Conservation (phyloP, 345 rosid genomes). For the Sapria himalayana region DNA sequence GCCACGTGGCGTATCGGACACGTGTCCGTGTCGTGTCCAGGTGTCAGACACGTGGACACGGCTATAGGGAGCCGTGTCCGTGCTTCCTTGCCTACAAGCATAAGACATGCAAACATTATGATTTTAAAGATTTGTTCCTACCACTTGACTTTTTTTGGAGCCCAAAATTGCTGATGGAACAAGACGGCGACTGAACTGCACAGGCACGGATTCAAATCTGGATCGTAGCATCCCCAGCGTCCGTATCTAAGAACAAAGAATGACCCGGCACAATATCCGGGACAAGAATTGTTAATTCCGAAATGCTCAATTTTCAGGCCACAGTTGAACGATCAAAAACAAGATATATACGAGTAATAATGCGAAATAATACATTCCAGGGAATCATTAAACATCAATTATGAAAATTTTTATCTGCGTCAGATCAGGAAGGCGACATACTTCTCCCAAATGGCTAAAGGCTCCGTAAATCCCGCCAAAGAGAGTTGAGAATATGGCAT, state of each 20-base stretch:
- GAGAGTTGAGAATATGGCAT: constrained; percentile 80
- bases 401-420: too few relatives aligned
- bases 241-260: constrained; percentile 37
- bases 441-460: constrained; percentile 96
- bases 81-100: too few relatives aligned
- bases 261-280: constrained; percentile 7
- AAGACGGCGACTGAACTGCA: constrained; percentile 39
- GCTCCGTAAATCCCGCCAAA: constrained; percentile 96
- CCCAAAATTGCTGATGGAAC: constrained; percentile 31
- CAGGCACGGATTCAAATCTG: constrained; percentile 56
- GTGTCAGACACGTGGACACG: too few relatives aligned
- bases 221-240: constrained; percentile 93
- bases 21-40: too few relatives aligned
- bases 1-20: too few relatives aligned
- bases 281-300: constrained; percentile 3
- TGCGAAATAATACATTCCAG: not conserved
- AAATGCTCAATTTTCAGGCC: not conserved
- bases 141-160: constrained; percentile 16
- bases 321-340: constrained; percentile 1
- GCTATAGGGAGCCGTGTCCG: too few relatives aligned
- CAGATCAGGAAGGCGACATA: constrained; percentile 15
- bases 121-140: constrained; percentile 10
- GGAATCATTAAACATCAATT: not conserved
- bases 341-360: too few relatives aligned
- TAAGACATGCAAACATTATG: not conserved